phyloP scores from a whole-genome alignment of 208 protist species.

The Leishmania turanica region DNA sequence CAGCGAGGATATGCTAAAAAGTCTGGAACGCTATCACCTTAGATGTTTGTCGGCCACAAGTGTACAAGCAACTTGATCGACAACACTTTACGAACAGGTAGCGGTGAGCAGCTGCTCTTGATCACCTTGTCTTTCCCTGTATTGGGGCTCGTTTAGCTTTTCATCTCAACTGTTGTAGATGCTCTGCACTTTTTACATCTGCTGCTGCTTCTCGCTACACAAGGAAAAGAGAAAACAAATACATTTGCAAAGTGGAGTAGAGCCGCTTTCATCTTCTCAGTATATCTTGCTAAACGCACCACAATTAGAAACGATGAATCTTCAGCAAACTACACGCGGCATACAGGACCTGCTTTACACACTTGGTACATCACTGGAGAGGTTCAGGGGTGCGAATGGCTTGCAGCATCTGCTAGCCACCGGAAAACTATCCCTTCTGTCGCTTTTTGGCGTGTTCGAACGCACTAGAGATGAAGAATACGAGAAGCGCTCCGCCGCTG shows the following conservation, averaged over 20 bases:
- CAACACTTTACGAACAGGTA: not conserved
- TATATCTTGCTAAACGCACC: not conserved
- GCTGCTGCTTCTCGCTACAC: not conserved
- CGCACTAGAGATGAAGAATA: constrained; percentile 56
- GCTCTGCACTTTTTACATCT: not conserved
- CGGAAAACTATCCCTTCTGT: constrained; percentile 55
- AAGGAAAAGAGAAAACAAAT: not conserved
- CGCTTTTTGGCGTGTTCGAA: constrained; percentile 64
- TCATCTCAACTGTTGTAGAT: not conserved
- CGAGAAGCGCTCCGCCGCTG: constrained; percentile 35
- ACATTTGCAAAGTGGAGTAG: not conserved
- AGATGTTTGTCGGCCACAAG: too few relatives aligned
- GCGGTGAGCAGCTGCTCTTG: not conserved
- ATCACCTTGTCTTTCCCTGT: not conserved
- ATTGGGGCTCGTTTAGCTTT: not conserved
- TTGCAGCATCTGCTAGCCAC: constrained; percentile 40
- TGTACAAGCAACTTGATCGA: not conserved
- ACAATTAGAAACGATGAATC: constrained; percentile 8
- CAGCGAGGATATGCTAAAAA: not conserved
- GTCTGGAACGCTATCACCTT: too few relatives aligned
- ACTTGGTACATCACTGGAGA: constrained; percentile 41
- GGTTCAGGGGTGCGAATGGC: constrained; percentile 46
- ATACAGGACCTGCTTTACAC: constrained; percentile 52
- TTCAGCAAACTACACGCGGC: constrained; percentile 27
- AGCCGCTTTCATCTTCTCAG: not conserved